These are phyloP conservation scores for Neoscytalidium dimidiatum DNA, from an alignment of 2,329 filamentous ascomycete species.

Conservation along the genomic window DNA sequence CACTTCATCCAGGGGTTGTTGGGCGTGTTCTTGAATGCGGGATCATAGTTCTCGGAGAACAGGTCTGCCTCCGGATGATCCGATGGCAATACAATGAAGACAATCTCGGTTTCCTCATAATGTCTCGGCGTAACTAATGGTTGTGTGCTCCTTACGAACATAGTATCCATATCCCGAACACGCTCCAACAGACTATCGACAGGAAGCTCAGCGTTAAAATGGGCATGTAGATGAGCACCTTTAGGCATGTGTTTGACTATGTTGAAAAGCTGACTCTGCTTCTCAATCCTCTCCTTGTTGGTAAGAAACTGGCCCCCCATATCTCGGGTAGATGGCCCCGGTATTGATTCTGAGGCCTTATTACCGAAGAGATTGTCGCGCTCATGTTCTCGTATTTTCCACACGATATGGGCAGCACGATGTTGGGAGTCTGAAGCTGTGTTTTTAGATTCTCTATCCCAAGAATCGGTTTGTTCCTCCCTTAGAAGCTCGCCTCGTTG, in stretches of 20 bases:
- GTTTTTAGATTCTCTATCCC: constrained; percentile 37
- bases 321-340: constrained; percentile 40
- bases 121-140: constrained; percentile 47
- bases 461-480: constrained; percentile 34
- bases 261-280: constrained; percentile 58
- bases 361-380: constrained; percentile 45
- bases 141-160: constrained; percentile 68
- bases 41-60: constrained; percentile 53
- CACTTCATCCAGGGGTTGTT: constrained; percentile 47
- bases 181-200: constrained; percentile 62
- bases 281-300: constrained; percentile 46
- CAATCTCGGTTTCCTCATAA: constrained; percentile 60
- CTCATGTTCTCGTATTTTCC: constrained; percentile 45
- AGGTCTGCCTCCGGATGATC: constrained; percentile 40
- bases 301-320: constrained; percentile 51
- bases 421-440: constrained; percentile 30
- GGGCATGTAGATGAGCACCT: constrained; percentile 71
- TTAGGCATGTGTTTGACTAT: constrained; percentile 66
- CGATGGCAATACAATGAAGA: constrained; percentile 56
- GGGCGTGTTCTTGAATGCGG: constrained; percentile 31
- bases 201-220: constrained; percentile 74
- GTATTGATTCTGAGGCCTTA: constrained; percentile 43
- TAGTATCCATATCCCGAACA: constrained; percentile 56
- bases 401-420: constrained; percentile 38
- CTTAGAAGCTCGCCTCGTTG: constrained; percentile 31